Conservation (phyloP, 2,329 filamentous ascomycete genomes). For the Ophiocordyceps robertsii region DNA sequence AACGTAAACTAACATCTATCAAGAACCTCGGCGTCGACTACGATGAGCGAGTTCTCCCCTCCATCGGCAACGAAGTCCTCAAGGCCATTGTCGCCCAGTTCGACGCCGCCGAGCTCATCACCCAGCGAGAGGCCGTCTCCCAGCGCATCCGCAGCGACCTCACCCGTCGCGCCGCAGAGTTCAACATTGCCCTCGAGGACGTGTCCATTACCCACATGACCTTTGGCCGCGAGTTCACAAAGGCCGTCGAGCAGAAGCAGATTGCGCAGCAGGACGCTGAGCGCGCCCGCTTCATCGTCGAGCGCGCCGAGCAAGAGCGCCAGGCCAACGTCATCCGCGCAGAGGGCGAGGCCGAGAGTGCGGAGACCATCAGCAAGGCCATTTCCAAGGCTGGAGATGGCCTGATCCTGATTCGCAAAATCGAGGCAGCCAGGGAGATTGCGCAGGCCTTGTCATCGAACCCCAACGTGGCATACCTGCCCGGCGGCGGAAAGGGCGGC, state of each 20-base stretch:
- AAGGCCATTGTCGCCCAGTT: conserved; percentile 98
- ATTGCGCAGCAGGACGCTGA: conserved; percentile 99
- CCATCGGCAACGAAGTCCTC: conserved; percentile 98
- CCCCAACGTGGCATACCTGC: conserved; percentile 92
- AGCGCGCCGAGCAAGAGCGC: conserved; percentile 96
- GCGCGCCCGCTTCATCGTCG: conserved; percentile 93
- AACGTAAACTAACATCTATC: not conserved
- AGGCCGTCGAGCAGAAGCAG: conserved; percentile 99
- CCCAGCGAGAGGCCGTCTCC: conserved; percentile 91
- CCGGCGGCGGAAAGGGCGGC: conserved; percentile 55
- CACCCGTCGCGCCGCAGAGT: conserved; percentile 83
- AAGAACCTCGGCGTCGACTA: conserved; percentile 96
- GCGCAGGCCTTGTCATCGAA: conserved; percentile 79
- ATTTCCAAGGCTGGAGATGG: conserved; percentile 90
- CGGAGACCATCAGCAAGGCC: conserved; percentile 87
- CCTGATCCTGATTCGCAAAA: conserved; percentile 88
- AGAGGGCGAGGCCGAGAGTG: conserved; percentile 93
- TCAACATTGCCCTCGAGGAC: conserved; percentile 98
- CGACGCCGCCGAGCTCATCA: conserved; percentile 97
- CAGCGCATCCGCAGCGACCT: conserved; percentile 89
- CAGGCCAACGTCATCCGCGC: conserved; percentile 97
- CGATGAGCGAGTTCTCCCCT: conserved; percentile 94
- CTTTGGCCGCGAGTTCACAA: conserved; percentile 97
- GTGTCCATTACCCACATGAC: conserved; percentile 99
- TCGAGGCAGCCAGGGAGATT: conserved; percentile 94